Evolutionary conservation across 2,329 filamentous ascomycete genomes (phyloP).

Genomic region (Fusarium tupiense): DNA sequence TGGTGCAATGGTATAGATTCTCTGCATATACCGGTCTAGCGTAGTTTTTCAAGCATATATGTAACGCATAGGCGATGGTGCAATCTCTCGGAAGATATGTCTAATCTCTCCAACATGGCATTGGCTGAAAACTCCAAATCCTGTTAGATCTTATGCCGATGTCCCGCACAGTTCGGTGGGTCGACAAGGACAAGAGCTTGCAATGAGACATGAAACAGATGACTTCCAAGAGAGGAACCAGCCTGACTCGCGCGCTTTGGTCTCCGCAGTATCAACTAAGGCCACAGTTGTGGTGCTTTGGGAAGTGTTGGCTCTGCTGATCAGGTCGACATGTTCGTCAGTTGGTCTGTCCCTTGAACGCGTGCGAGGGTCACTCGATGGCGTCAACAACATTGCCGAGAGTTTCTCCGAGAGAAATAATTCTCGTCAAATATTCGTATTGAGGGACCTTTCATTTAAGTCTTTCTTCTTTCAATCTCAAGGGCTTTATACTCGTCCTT

Average conservation of each 20-base stretch:
- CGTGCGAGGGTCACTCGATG: neutral
- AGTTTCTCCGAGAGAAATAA: neutral
- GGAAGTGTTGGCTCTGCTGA: neutral
- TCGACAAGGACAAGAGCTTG: neutral
- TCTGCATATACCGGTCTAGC: neutral
- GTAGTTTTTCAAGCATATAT: neutral
- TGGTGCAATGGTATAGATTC: neutral
- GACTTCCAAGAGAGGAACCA: neutral
- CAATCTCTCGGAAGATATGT: neutral
- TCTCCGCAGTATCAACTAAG: rapidly evolving
- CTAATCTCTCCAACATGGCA: neutral
- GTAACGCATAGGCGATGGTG: neutral
- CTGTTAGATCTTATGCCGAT: neutral
- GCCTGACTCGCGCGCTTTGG: neutral
- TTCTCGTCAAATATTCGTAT: neutral
- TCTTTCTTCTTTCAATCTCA: too few relatives aligned
- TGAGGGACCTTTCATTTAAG: rapidly evolving
- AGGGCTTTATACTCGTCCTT: neutral
- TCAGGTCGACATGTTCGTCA: neutral
- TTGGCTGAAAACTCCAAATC: neutral
- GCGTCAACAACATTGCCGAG: neutral
- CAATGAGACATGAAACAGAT: neutral
- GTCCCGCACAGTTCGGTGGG: neutral
- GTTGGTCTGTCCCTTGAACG: neutral
- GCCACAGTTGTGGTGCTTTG: neutral